A percentile compares a stretch with the other conserved stretches of the same genome.
Conservation (phyloP, 2,329 filamentous ascomycete species). For the Anisogramma anomala region DNA sequence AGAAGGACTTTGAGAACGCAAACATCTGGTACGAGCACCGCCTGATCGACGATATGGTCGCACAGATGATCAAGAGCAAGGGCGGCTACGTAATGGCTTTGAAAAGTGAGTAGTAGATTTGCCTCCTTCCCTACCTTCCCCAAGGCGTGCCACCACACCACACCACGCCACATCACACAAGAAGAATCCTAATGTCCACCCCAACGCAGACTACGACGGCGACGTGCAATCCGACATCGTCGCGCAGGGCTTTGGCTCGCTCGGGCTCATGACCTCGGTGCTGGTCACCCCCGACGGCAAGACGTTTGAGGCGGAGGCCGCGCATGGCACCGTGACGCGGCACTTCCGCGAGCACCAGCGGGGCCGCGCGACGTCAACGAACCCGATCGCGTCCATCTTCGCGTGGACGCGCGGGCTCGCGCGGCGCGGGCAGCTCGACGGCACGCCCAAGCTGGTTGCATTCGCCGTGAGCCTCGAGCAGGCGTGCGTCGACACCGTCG, state of each 20-base stretch:
- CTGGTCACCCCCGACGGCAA: slow-evolving; percentile 94
- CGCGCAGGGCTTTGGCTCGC: slow-evolving; percentile 93
- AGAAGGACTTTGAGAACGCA: slow-evolving; percentile 78
- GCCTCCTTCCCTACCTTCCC: background rate
- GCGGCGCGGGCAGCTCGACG: slow-evolving; percentile 86
- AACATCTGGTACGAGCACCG: slow-evolving; percentile 99
- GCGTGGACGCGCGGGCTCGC: slow-evolving; percentile 93
- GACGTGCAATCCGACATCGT: slow-evolving; percentile 98
- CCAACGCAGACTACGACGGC: slow-evolving; percentile 76
- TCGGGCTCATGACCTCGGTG: slow-evolving; percentile 96
- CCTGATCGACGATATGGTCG: slow-evolving; percentile 98
- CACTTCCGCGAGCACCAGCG: slow-evolving; percentile 99
- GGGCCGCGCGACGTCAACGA: slow-evolving; percentile 91
- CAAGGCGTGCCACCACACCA: background rate
- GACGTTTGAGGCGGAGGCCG: slow-evolving; percentile 94
- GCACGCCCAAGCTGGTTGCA: slow-evolving; percentile 79
- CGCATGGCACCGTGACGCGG: slow-evolving; percentile 94
- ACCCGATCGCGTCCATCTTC: slow-evolving; percentile 98
- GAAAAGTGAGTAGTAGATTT: slow-evolving; percentile 64
- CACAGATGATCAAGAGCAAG: slow-evolving; percentile 98
- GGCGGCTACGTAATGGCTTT: slow-evolving; percentile 95
- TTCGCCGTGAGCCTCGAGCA: slow-evolving; percentile 88
- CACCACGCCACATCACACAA: background rate
- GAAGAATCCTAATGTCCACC: too few relatives aligned
- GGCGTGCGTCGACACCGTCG: slow-evolving; percentile 89